Evolutionary conservation across 2,329 filamentous ascomycete species (phyloP).

Genomic region (Aureobasidium sp.): DNA sequence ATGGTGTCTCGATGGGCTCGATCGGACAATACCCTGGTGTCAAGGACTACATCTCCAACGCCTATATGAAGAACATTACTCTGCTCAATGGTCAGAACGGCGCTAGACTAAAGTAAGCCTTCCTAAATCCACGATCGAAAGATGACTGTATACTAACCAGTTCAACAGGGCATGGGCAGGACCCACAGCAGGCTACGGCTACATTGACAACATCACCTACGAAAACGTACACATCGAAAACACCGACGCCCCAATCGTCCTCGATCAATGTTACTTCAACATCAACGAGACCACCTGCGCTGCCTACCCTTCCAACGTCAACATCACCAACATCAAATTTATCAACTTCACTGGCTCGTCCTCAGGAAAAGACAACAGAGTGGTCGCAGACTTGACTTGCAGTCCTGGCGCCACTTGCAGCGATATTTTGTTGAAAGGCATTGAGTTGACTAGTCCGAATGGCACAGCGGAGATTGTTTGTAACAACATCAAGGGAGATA

Average conservation of each 20-base stretch:
- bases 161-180: conserved; percentile 47
- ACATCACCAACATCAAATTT: conserved; percentile 51
- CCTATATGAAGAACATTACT: conserved; percentile 37
- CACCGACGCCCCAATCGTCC: conserved; percentile 48
- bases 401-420: conserved; percentile 49
- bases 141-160: neutral
- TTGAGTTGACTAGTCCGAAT: conserved; percentile 46
- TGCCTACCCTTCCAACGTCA: conserved; percentile 46
- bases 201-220: conserved; percentile 55
- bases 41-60: conserved; percentile 41
- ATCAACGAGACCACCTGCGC: conserved; percentile 44
- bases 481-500: conserved; percentile 5
- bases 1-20: conserved; percentile 41
- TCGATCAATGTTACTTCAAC: conserved; percentile 58
- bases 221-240: conserved; percentile 52
- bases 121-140: neutral
- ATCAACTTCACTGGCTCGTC: conserved; percentile 51
- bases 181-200: conserved; percentile 48
- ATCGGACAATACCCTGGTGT: conserved; percentile 45
- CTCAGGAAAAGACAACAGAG: conserved; percentile 47
- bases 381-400: conserved; percentile 48
- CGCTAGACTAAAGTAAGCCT: conserved; percentile 43
- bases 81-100: conserved; percentile 41
- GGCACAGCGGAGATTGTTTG: conserved; percentile 17
- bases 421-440: conserved; percentile 47